Evolutionary conservation across 2,329 filamentous ascomycete genomes (phyloP).

Genomic region (Alternaria ventricosa): DNA sequence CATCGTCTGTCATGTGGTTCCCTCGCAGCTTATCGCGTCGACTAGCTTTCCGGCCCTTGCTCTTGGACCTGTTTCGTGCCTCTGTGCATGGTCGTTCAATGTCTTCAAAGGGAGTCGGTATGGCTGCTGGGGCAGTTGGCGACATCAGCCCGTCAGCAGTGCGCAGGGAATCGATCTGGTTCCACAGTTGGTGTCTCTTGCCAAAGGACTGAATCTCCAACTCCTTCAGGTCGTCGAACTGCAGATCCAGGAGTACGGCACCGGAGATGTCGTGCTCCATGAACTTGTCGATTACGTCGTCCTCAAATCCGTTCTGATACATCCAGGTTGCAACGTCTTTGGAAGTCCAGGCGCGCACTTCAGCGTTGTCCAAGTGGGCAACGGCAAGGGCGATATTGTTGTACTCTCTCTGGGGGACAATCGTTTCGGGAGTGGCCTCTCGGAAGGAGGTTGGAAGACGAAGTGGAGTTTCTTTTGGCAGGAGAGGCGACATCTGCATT

Average conservation of each 20-base stretch:
- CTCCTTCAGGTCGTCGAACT: conserved; percentile 86
- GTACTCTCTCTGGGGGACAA: conserved; percentile 50
- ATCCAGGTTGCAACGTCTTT: conserved; percentile 86
- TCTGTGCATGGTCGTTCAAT: conserved; percentile 54
- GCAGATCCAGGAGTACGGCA: conserved; percentile 83
- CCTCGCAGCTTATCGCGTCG: conserved; percentile 44
- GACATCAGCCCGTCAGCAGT: conserved; percentile 51
- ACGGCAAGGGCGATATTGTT: conserved; percentile 60
- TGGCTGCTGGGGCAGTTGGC: conserved; percentile 51
- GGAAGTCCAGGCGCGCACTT: conserved; percentile 72
- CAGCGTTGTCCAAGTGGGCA: conserved; percentile 65
- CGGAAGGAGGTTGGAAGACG: conserved; percentile 52
- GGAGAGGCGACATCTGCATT: conserved; percentile 75
- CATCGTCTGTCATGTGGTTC: conserved; percentile 60
- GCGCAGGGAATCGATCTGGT: conserved; percentile 74
- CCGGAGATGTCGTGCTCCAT: conserved; percentile 92
- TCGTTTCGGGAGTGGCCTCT: conserved; percentile 44
- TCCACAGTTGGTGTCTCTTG: conserved; percentile 79
- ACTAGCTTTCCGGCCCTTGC: conserved; percentile 42
- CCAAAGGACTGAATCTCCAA: conserved; percentile 82
- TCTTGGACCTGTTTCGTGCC: conserved; percentile 43
- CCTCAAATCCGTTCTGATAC: conserved; percentile 81
- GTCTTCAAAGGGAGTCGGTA: conserved; percentile 58
- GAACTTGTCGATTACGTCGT: conserved; percentile 80
- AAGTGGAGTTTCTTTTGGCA: conserved; percentile 65